These are phyloP conservation scores for Penicillium arizonense DNA, from an alignment of 495 filamentous ascomycete genomes.

Conservation along the genomic window DNA sequence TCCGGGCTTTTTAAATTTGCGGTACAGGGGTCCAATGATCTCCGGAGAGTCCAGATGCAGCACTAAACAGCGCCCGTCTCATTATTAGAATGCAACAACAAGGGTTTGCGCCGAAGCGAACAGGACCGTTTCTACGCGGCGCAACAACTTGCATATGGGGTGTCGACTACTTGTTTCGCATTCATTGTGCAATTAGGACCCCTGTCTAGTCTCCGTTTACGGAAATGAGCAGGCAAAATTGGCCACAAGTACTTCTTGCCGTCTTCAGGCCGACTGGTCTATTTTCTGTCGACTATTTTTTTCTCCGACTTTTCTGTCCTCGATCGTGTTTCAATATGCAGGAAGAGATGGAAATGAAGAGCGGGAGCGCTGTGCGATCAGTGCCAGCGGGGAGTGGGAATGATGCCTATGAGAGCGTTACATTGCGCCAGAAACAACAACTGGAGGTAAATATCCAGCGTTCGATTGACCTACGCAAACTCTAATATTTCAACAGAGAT, in stretches of 20 bases:
- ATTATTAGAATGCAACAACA: constrained; percentile 8
- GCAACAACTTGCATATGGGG: constrained; percentile 3
- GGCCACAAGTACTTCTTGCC: constrained; percentile 6
- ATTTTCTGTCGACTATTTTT: constrained; percentile 1
- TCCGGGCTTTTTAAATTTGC: no score
- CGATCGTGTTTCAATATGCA: constrained; percentile 13
- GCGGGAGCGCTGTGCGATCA: constrained; percentile 19
- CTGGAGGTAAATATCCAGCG: constrained; percentile 16
- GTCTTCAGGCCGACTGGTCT: not conserved
- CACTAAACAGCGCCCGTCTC: constrained; percentile 4
- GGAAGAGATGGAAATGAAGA: constrained; percentile 25
- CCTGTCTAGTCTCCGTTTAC: constrained; percentile 8
- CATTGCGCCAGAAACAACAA: constrained; percentile 23
- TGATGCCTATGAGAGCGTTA: constrained; percentile 12
- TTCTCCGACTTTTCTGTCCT: constrained; percentile 1
- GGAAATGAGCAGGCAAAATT: constrained; percentile 4
- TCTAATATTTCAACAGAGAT: constrained; percentile 21
- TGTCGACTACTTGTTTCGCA: constrained; percentile 9
- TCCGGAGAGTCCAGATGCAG: no score
- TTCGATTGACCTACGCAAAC: not conserved
- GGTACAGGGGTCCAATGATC: no score
- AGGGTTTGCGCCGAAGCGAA: constrained; percentile 14
- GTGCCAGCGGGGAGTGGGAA: constrained; percentile 11
- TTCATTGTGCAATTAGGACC: constrained; percentile 9
- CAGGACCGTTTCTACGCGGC: constrained; percentile 1